Percentiles rank a stretch among this genome's conserved stretches.
Evolutionary conservation across 2,329 filamentous ascomycete genomes (phyloP).

Genomic region (Phoma sp.): DNA sequence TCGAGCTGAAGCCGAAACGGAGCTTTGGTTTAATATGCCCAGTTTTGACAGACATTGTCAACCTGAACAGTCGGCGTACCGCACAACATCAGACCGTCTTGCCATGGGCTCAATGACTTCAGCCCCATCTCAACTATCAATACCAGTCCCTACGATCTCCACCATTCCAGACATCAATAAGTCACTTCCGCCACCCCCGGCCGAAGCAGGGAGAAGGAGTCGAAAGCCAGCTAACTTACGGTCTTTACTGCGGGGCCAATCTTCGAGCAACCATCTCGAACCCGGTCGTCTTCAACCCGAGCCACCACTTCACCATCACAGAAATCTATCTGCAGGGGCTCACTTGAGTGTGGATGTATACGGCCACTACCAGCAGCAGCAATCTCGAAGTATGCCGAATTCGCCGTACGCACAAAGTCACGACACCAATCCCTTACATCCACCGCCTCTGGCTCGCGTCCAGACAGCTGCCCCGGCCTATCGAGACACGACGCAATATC

Average conservation of each 20-base stretch:
- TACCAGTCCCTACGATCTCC: constrained; percentile 27
- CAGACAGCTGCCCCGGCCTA: constrained; percentile 33
- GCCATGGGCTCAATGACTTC: constrained; percentile 26
- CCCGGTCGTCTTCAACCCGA: constrained; percentile 13
- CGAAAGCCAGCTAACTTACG: constrained; percentile 35
- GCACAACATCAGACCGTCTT: constrained; percentile 34
- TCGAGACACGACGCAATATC: constrained; percentile 22
- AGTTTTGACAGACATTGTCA: constrained; percentile 21
- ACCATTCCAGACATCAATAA: constrained; percentile 38
- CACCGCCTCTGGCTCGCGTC: constrained; percentile 25
- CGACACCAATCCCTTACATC: constrained; percentile 13
- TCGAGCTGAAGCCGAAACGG: constrained; percentile 28
- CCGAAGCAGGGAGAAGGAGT: constrained; percentile 31
- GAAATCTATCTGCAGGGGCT: constrained; percentile 28
- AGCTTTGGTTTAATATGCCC: constrained; percentile 44
- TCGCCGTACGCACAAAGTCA: constrained; percentile 36
- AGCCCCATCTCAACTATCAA: constrained; percentile 13
- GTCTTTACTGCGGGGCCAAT: constrained; percentile 36
- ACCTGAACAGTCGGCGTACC: constrained; percentile 38
- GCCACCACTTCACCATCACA: constrained; percentile 20
- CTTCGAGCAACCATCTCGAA: constrained; percentile 30
- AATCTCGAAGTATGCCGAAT: constrained; percentile 47
- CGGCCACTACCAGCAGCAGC: constrained; percentile 26
- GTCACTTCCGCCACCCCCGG: constrained; percentile 38
- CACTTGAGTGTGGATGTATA: constrained; percentile 34